phyloP scores from a whole-genome alignment of 805 yeast species.

The Kuraishia piskuri region DNA sequence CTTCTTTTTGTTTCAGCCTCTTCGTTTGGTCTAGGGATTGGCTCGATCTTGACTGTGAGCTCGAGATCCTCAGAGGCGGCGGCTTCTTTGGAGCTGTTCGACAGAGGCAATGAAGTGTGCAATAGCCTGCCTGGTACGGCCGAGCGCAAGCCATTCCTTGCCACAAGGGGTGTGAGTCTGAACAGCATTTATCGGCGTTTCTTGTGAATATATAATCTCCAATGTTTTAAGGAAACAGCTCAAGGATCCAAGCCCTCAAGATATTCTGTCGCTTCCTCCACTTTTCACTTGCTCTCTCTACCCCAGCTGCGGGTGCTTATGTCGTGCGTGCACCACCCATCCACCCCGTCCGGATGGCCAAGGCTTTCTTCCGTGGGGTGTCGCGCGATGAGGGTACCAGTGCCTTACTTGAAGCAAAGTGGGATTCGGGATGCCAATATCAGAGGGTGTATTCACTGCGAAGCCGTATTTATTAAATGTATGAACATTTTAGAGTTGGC shows the following conservation, averaged over 20 bases:
- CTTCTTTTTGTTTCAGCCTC: conserved; percentile 68
- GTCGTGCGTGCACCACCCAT: background rate
- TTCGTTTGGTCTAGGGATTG: conserved; percentile 72
- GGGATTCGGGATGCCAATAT: too few relatives aligned
- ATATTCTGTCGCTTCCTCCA: background rate
- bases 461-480: too few relatives aligned
- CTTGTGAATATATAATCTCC: too few relatives aligned
- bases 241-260: too few relatives aligned
- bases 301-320: background rate
- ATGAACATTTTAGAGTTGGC: too few relatives aligned
- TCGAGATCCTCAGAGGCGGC: conserved; percentile 16
- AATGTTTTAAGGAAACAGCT: too few relatives aligned
- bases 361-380: background rate
- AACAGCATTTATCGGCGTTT: background rate
- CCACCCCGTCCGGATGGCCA: background rate
- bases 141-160: background rate
- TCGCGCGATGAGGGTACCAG: too few relatives aligned
- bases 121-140: background rate
- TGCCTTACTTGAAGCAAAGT: too few relatives aligned
- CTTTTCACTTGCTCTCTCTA: background rate
- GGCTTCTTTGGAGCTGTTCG: background rate
- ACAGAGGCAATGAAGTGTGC: background rate
- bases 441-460: too few relatives aligned
- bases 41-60: conserved; percentile 60
- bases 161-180: background rate